Conservation (phyloP, 2,329 filamentous ascomycete species). For the Akanthomyces uredinophilus region DNA sequence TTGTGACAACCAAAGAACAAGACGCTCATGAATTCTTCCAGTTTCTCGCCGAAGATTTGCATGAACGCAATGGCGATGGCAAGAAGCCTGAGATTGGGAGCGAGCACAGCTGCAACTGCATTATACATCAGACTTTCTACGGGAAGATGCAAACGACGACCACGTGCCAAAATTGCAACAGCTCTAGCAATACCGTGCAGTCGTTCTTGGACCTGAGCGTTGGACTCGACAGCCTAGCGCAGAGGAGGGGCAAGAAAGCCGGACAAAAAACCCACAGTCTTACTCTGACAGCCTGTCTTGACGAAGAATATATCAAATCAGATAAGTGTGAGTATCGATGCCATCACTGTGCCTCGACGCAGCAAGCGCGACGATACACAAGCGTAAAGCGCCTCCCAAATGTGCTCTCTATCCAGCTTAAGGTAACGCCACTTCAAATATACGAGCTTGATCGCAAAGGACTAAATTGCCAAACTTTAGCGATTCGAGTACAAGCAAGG, state of each 20-base stretch:
- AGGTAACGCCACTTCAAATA: conserved; percentile 49
- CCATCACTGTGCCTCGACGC: conserved; percentile 68
- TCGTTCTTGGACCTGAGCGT: conserved; percentile 88
- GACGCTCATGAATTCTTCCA: conserved; percentile 97
- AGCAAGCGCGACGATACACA: conserved; percentile 78
- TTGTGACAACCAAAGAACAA: conserved; percentile 90
- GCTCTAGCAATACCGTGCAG: conserved; percentile 76
- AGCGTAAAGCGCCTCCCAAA: conserved; percentile 82
- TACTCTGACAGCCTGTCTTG: conserved; percentile 69
- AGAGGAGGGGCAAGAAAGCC: conserved; percentile 56
- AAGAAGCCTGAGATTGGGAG: conserved; percentile 56
- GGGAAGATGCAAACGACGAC: conserved; percentile 87
- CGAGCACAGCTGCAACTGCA: conserved; percentile 71
- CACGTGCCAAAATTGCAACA: conserved; percentile 82
- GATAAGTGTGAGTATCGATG: conserved; percentile 91
- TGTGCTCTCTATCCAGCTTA: conserved; percentile 86
- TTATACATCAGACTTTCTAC: conserved; percentile 92
- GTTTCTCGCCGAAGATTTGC: conserved; percentile 87
- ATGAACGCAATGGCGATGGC: conserved; percentile 71
- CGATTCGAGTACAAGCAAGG: conserved; percentile 69
- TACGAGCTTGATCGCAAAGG: not conserved
- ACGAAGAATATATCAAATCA: conserved; percentile 76
- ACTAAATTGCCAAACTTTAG: conserved; percentile 26
- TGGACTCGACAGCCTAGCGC: conserved; percentile 70
- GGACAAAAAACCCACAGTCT: conserved; percentile 39